phyloP scores from a whole-genome alignment of 2,329 filamentous ascomycete species.

The Microcera coccophila region DNA sequence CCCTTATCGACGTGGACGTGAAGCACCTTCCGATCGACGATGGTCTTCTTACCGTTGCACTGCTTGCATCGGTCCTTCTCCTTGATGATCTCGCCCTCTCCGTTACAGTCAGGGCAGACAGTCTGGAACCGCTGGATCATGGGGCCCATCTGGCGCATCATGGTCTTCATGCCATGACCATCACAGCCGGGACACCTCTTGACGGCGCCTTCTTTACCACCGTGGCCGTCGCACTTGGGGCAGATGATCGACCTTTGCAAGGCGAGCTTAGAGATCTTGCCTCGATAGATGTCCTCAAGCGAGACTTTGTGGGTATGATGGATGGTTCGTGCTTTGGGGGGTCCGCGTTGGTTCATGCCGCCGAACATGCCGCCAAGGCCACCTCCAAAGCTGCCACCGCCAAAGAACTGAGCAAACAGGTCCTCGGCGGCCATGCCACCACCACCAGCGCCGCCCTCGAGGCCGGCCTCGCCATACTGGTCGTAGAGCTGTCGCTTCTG shows the following conservation, averaged over 20 bases:
- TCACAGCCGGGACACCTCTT: slow-evolving; percentile 89
- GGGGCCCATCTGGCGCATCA: slow-evolving; percentile 99
- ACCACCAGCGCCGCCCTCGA: slow-evolving; percentile 78
- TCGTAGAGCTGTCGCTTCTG: slow-evolving; percentile 93
- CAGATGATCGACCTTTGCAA: slow-evolving; percentile 98
- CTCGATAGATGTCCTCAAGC: slow-evolving; percentile 95
- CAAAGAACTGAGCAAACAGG: slow-evolving; percentile 95
- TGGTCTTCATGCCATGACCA: slow-evolving; percentile 96
- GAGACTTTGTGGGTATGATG: slow-evolving; percentile 98
- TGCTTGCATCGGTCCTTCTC: slow-evolving; percentile 98
- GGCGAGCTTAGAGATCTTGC: slow-evolving; percentile 95
- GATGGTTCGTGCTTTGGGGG: slow-evolving; percentile 87
- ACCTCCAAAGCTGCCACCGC: slow-evolving; percentile 59
- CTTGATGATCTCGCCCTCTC: slow-evolving; percentile 93
- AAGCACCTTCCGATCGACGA: slow-evolving; percentile 94
- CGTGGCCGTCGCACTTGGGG: slow-evolving; percentile 86
- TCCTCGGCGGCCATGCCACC: slow-evolving; percentile 94
- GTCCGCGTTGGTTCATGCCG: slow-evolving; percentile 74
- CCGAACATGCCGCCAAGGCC: slow-evolving; percentile 72
- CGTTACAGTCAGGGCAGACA: slow-evolving; percentile 95
- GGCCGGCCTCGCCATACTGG: slow-evolving; percentile 94
- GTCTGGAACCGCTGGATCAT: slow-evolving; percentile 99
- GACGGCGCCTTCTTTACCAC: slow-evolving; percentile 97
- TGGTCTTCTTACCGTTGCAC: slow-evolving; percentile 95
- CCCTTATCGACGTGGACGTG: slow-evolving; percentile 97